These are phyloP conservation scores for Lentinula sp. DNA, from an alignment of 768 basidiomycete genomes.

Conservation along the genomic window DNA sequence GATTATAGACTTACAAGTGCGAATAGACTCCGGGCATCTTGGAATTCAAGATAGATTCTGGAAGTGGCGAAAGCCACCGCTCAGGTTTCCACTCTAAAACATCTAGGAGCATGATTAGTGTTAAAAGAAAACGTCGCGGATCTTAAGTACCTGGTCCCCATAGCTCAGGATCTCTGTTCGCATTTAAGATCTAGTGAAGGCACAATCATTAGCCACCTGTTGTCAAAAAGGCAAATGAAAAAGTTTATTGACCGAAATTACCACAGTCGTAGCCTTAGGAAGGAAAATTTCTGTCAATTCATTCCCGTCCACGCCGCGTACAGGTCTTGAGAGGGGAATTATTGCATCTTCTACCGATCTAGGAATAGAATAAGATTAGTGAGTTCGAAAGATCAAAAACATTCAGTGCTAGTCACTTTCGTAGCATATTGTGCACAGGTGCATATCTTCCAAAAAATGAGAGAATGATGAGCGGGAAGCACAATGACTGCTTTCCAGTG, in stretches of 20 bases:
- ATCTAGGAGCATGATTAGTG: constrained; percentile 14
- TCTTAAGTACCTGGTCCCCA: constrained; percentile 25
- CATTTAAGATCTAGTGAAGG: constrained; percentile 16
- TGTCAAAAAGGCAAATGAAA: not conserved
- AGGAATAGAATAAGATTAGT: not conserved
- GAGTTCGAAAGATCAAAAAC: not conserved
- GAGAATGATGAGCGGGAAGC: not conserved
- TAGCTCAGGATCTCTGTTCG: constrained; percentile 27
- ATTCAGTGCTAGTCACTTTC: constrained; percentile 17
- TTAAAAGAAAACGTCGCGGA: too few relatives aligned
- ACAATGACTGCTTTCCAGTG: too few relatives aligned
- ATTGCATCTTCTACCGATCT: constrained; percentile 19
- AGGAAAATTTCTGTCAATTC: constrained; percentile 17
- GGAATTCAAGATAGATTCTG: constrained; percentile 23
- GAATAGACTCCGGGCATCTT: constrained; percentile 29
- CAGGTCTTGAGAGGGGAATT: constrained; percentile 27
- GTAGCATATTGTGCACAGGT: constrained; percentile 14
- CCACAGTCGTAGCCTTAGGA: constrained; percentile 20
- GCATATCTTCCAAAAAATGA: constrained; percentile 13
- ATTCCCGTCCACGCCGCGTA: constrained; percentile 22
- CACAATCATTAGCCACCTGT: not conserved
- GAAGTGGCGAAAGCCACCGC: constrained; percentile 34
- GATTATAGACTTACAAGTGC: constrained; percentile 19
- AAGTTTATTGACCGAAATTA: constrained; percentile 8
- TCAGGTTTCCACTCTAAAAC: constrained; percentile 40